These are phyloP conservation scores for Cyclostephanos tholiformis DNA, from an alignment of 108 stramenopile species.

Conservation along the genomic window DNA sequence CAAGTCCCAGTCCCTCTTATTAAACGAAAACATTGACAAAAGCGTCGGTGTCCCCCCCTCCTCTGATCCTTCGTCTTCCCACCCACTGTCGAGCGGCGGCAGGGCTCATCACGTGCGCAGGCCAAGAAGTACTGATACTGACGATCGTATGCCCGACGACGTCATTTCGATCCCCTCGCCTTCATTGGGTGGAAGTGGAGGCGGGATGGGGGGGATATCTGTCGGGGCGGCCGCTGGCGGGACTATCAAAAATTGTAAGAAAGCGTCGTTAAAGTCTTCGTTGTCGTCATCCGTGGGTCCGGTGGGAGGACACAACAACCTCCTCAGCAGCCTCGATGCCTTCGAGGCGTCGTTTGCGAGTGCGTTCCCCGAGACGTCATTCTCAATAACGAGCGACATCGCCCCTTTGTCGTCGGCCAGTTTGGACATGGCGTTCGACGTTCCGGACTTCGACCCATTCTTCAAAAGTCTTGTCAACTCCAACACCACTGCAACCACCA, in stretches of 20 bases:
- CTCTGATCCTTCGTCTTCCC: neutral
- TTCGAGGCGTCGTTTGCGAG: slow-evolving; percentile 82
- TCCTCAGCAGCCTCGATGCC: slow-evolving; percentile 75
- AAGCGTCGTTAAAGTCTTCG: neutral
- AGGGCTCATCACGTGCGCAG: slow-evolving; percentile 17
- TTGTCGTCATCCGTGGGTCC: neutral
- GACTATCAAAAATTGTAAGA: neutral
- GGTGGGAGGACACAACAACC: slow-evolving; percentile 11
- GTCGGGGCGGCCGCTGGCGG: neutral
- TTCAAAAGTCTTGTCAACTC: slow-evolving; percentile 39
- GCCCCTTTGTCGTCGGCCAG: slow-evolving; percentile 21
- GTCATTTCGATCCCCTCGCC: slow-evolving; percentile 11
- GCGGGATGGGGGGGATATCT: slow-evolving; percentile 6
- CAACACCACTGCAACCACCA: no score
- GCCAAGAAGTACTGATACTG: slow-evolving; percentile 11
- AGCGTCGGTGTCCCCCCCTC: neutral
- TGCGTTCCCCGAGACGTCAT: slow-evolving; percentile 62
- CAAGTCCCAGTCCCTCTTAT: slow-evolving; percentile 12
- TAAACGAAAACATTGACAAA: neutral
- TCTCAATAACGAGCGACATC: slow-evolving; percentile 44
- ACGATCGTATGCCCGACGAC: slow-evolving; percentile 45
- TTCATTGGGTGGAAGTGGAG: slow-evolving; percentile 12
- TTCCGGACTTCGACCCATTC: slow-evolving; percentile 70
- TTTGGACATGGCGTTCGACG: slow-evolving; percentile 42
- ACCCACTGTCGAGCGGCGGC: neutral